Evolutionary conservation across 73 alveolate species (phyloP), one percentile per base, ranked within the genome.

Genomic region (Tetrahymena borealis): DNA sequence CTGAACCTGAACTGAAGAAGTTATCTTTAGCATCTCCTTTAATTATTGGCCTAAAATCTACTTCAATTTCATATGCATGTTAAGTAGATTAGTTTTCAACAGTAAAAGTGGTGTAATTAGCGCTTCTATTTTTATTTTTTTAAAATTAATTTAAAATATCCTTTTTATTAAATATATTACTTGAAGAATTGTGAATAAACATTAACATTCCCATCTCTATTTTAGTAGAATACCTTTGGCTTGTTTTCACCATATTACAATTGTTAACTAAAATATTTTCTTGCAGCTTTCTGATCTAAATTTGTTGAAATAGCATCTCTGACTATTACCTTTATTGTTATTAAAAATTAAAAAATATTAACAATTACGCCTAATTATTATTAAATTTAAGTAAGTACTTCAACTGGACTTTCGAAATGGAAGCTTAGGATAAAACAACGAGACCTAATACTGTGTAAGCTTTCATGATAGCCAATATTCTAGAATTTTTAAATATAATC

Each of bases 261-360:
- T n/a, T n/a, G n/a, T n/a, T n/a, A n/a, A n/a, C n/a, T n/a, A n/a
- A n/a, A n/a, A n/a, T n/a, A n/a, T n/a, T n/a, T n/a, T 60, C 85
- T 60, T 24, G 85, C 85, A 60, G 98, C 97, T 91, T 98, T 96
- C 39, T 95, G 92, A 95, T 98, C 98, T 38, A 98, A 92, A 95
- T 98, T 99, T 20, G 99, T 98, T 36, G 95, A 91, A 15, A 98
- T 92, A 4, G 99, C 99, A 94, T 98, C 99, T 93, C 99, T 96
- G 1, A 98, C 99, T 20, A 97, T 97, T n/a, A 98, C 99, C 78
- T 96, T 94, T 11, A 98, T 94, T 40, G 97, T 98, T 38, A 91
- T 91, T 78, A 96, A 97, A 16, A 98, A 95, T n/a, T n/a, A n/a
- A n/a, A n/a, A n/a, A n/a, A n/a, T n/a, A n/a, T n/a, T n/a, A n/a